A percentile compares a stretch with the other conserved stretches of the same genome.
These are phyloP conservation scores for Russula lepida DNA, from an alignment of 768 basidiomycete genomes.

Conservation along the genomic window DNA sequence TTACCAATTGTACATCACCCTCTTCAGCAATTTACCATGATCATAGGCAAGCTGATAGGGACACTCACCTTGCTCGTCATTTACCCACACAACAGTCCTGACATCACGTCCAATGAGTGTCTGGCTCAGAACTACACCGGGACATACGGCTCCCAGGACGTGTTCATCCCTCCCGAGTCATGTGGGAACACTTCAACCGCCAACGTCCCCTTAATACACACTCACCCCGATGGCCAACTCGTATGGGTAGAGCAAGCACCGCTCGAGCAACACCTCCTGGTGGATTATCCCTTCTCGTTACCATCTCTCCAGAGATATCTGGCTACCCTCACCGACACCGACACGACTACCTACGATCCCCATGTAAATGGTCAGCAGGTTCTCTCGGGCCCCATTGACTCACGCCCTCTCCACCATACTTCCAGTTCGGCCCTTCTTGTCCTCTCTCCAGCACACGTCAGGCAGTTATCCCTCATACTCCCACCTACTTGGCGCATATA, in stretches of 20 bases:
- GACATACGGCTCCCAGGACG: slow-evolving; percentile 42
- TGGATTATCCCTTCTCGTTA: slow-evolving; percentile 8
- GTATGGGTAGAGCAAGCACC: slow-evolving; percentile 37
- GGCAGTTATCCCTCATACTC: slow-evolving; percentile 49
- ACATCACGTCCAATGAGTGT: slow-evolving; percentile 36
- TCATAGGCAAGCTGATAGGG: slow-evolving; percentile 11
- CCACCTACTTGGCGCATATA: slow-evolving; percentile 69
- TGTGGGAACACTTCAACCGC: slow-evolving; percentile 31
- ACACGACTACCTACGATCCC: neutral
- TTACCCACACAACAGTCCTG: slow-evolving; percentile 35
- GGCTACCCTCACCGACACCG: slow-evolving; percentile 16
- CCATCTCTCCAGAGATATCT: slow-evolving; percentile 2
- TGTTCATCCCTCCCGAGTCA: slow-evolving; percentile 37
- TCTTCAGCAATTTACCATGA: slow-evolving; percentile 1
- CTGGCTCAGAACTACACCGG: slow-evolving; percentile 47
- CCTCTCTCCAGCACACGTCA: slow-evolving; percentile 34
- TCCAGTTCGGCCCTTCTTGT: slow-evolving; percentile 43
- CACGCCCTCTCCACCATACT: slow-evolving; percentile 37
- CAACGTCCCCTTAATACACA: slow-evolving; percentile 2
- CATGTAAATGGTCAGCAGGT: slow-evolving; percentile 5
- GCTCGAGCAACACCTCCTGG: slow-evolving; percentile 33
- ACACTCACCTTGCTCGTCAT: slow-evolving; percentile 30
- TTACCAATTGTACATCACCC: neutral
- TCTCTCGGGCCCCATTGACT: slow-evolving; percentile 19
- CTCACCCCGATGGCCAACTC: slow-evolving; percentile 27